Percentiles rank a stretch among this genome's conserved stretches.
Evolutionary conservation across 495 filamentous ascomycete genomes (phyloP).

Genomic region (Lichenothelia convexa): DNA sequence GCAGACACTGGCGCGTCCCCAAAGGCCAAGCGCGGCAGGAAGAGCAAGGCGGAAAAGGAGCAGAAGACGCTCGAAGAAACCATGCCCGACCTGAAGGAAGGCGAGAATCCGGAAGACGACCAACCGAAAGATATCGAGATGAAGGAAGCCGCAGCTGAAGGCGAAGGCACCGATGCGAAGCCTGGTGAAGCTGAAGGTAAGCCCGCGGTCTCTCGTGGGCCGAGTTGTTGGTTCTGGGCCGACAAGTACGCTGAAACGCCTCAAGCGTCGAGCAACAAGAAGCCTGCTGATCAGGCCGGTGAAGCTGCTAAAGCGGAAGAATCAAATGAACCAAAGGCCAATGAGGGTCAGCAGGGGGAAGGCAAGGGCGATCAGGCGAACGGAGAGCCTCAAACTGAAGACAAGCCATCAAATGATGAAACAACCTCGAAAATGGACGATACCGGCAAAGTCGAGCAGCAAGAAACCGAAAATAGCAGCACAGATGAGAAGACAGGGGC

Average conservation of each 20-base stretch:
- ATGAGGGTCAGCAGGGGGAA: too few relatives aligned
- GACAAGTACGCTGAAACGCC: neutral
- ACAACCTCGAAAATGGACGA: neutral
- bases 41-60: slow-evolving; percentile 12
- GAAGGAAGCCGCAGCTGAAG: slow-evolving; percentile 4
- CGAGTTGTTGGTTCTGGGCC: slow-evolving; percentile 10
- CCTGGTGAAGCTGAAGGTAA: slow-evolving; percentile 1
- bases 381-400: slow-evolving; percentile 1
- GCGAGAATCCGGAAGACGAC: slow-evolving; percentile 4
- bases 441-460: neutral
- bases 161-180: neutral
- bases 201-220: slow-evolving; percentile 1
- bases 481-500: too few relatives aligned
- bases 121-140: slow-evolving; percentile 9
- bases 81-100: slow-evolving; percentile 4
- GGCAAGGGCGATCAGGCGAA: too few relatives aligned
- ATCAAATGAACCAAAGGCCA: too few relatives aligned
- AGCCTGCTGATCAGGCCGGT: too few relatives aligned
- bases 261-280: too few relatives aligned
- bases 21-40: slow-evolving; percentile 15
- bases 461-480: too few relatives aligned
- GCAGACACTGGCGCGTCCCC: slow-evolving; percentile 10
- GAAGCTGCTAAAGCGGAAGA: too few relatives aligned
- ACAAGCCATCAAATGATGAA: too few relatives aligned
- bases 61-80: slow-evolving; percentile 24